A percentile compares a stretch with the other conserved stretches of the same genome.
Conservation (phyloP, 106 monocot genomes). For the Alisma plantagoaquatica region DNA sequence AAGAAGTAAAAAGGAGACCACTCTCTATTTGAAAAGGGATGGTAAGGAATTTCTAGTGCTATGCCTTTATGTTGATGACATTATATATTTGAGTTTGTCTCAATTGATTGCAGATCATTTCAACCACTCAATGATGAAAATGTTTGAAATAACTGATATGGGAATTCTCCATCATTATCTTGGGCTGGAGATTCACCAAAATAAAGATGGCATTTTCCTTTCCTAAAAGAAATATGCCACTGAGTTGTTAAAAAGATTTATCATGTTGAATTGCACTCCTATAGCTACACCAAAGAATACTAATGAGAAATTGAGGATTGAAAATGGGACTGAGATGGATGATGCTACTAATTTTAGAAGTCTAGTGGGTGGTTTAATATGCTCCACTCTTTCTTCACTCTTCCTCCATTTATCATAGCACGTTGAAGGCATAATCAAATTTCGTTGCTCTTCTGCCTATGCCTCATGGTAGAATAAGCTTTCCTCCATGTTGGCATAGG, state of each 20-base stretch:
- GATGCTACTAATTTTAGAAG: neutral
- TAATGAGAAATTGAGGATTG: neutral
- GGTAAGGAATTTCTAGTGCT: neutral
- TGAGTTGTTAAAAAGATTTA: constrained; percentile 1
- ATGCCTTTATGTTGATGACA: neutral
- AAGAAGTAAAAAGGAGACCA: neutral
- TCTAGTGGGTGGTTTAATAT: neutral
- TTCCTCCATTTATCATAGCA: too few relatives aligned
- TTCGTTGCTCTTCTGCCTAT: too few relatives aligned
- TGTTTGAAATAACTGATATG: neutral
- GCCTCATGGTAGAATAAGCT: too few relatives aligned
- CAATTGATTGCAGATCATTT: neutral
- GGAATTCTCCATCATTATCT: neutral
- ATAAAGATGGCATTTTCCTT: neutral
- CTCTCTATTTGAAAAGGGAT: neutral
- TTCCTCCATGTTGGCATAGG: too few relatives aligned
- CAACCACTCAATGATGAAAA: neutral
- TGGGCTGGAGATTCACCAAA: neutral
- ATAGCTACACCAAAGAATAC: neutral
- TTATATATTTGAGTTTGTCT: too few relatives aligned
- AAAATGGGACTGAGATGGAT: neutral
- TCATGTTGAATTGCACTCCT: neutral
- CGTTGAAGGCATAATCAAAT: too few relatives aligned
- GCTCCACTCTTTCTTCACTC: neutral
- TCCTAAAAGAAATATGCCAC: neutral